Evolutionary conservation across 2,329 filamentous ascomycete species (phyloP).

Genomic region (Hypoxylon sp.): DNA sequence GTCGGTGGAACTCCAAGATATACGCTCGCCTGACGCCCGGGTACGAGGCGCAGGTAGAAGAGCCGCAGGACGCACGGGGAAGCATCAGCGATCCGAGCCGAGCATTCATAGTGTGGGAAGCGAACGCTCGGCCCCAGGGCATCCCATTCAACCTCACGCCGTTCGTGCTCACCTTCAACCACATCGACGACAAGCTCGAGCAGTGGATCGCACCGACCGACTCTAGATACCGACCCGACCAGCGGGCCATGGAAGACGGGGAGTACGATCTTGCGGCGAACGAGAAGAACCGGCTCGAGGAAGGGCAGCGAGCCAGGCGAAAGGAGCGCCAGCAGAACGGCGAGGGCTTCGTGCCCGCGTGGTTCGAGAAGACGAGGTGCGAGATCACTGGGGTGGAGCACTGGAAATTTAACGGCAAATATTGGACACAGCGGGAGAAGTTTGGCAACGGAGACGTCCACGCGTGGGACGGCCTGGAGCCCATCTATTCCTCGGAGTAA

Average conservation of each 20-base stretch:
- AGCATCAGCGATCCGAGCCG: constrained; percentile 71
- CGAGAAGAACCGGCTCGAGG: constrained; percentile 94
- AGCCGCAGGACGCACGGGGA: constrained; percentile 59
- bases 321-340: constrained; percentile 77
- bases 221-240: constrained; percentile 89
- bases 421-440: constrained; percentile 79
- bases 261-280: constrained; percentile 90
- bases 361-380: constrained; percentile 80
- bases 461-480: constrained; percentile 77
- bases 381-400: constrained; percentile 85
- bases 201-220: constrained; percentile 89
- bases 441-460: constrained; percentile 66
- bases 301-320: constrained; percentile 83
- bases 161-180: constrained; percentile 94
- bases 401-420: constrained; percentile 88
- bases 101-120: constrained; percentile 93
- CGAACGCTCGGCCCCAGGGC: constrained; percentile 77
- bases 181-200: constrained; percentile 81
- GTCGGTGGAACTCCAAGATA: constrained; percentile 96
- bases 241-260: constrained; percentile 98
- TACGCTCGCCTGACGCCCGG: constrained; percentile 93
- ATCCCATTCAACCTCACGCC: constrained; percentile 98
- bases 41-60: constrained; percentile 77
- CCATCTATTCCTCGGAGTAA: constrained; percentile 67
- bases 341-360: constrained; percentile 82